phyloP scores from a whole-genome alignment of 768 basidiomycete species.

The Strobilomyces dryophilus region DNA sequence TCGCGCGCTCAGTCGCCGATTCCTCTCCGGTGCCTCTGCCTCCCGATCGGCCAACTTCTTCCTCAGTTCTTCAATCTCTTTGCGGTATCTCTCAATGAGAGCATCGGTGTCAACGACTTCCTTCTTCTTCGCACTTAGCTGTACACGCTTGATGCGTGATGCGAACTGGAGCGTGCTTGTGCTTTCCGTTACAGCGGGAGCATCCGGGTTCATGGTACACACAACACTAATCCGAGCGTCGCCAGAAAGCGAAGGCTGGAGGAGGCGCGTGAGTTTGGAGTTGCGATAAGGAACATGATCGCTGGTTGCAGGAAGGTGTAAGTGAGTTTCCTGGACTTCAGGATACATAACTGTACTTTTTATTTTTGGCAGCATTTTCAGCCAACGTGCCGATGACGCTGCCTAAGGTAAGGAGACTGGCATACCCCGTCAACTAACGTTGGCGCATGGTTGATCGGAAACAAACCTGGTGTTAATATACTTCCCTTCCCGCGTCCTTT shows the following conservation, averaged over 20 bases:
- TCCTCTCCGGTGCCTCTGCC: conserved; percentile 49
- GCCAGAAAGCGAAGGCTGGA: conserved; percentile 92
- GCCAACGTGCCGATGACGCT: conserved; percentile 89
- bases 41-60: conserved; percentile 65
- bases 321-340: not conserved
- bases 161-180: conserved; percentile 90
- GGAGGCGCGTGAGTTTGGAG: conserved; percentile 89
- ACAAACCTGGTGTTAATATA: conserved; percentile 88
- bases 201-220: conserved; percentile 90
- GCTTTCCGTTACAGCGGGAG: conserved; percentile 73
- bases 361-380: conserved; percentile 78
- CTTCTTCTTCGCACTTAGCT: conserved; percentile 86
- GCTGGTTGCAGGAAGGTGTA: conserved; percentile 28
- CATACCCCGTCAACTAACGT: not conserved
- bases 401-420: conserved; percentile 85
- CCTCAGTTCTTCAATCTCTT: conserved; percentile 91
- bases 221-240: conserved; percentile 96
- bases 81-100: conserved; percentile 88
- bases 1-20: conserved; percentile 42
- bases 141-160: conserved; percentile 85
- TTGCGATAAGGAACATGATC: conserved; percentile 95
- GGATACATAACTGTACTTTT: conserved; percentile 41
- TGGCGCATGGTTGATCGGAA: not conserved
- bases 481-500: conserved; percentile 92
- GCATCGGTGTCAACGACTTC: conserved; percentile 93